phyloP scores from a whole-genome alignment of 1,139 yeast species.

The Protomyces macrosporus region DNA sequence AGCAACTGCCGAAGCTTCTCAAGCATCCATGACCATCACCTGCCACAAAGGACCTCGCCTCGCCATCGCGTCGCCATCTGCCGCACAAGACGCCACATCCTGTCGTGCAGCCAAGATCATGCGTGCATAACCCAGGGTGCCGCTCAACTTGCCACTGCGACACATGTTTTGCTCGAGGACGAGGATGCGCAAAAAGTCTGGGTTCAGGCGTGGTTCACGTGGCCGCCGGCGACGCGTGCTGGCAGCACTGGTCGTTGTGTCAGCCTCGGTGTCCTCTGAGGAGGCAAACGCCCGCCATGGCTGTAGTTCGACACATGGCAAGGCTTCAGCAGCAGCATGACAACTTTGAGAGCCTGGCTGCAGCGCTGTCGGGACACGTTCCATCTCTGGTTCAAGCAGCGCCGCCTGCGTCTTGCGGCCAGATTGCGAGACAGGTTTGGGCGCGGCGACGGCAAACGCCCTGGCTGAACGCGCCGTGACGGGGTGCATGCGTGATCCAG shows the following conservation, averaged over 20 bases:
- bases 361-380: background rate
- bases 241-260: background rate
- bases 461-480: background rate
- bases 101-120: constrained; percentile 39
- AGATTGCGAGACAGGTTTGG: constrained; percentile 1
- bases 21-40: background rate
- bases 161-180: constrained; percentile 41
- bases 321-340: background rate
- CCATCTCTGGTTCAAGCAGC: constrained; percentile 15
- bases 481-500: background rate
- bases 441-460: background rate
- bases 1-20: no score
- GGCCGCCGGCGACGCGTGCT: background rate
- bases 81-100: background rate
- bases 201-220: constrained; percentile 39
- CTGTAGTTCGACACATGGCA: constrained; percentile 4
- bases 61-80: background rate
- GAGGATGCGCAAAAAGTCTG: constrained; percentile 39
- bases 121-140: constrained; percentile 38
- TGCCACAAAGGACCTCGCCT: background rate
- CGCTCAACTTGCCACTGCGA: constrained; percentile 38
- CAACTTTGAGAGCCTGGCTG: background rate
- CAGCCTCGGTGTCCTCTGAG: background rate
- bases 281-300: constrained; percentile 5
- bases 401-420: constrained; percentile 7